phyloP scores from a whole-genome alignment of 345 rosid species.

The Eucalyptus regnans region DNA sequence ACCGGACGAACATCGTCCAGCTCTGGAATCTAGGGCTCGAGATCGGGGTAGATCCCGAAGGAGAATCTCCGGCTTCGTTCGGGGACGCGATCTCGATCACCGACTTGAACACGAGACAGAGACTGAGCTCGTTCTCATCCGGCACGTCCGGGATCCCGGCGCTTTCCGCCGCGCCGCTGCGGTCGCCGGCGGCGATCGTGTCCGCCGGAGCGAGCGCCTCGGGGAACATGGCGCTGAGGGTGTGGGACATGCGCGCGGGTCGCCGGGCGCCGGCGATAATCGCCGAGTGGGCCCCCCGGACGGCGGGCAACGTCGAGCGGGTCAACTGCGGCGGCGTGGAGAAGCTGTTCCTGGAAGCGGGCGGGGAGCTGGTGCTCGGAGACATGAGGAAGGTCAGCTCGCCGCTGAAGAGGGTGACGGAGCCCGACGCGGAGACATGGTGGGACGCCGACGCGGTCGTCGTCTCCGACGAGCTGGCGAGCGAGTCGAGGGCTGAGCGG shows the following conservation, averaged over 20 bases:
- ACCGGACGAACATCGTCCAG: conserved; percentile 37
- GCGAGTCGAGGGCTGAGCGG: not conserved
- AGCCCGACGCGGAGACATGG: conserved; percentile 21
- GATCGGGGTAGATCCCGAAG: conserved; percentile 12
- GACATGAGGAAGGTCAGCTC: conserved; percentile 40
- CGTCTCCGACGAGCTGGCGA: not conserved
- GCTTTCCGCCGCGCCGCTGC: not conserved
- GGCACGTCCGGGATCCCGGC: conserved; percentile 1
- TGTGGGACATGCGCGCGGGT: conserved; percentile 49
- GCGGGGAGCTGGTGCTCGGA: conserved; percentile 20
- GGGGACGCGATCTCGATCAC: not conserved
- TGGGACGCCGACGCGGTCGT: conserved; percentile 51
- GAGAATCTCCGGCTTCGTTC: not conserved
- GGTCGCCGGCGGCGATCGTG: conserved; percentile 21
- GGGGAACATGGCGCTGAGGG: conserved; percentile 11
- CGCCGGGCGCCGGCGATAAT: conserved; percentile 32
- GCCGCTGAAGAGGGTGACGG: conserved; percentile 28
- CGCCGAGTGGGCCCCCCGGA: conserved; percentile 42
- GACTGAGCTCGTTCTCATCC: conserved; percentile 1
- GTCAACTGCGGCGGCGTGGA: conserved; percentile 14
- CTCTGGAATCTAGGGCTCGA: conserved; percentile 30
- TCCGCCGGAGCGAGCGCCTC: conserved; percentile 12
- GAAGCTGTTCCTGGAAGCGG: conserved; percentile 36
- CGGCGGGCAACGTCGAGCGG: conserved; percentile 9
- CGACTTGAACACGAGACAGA: not conserved